These are phyloP conservation scores for Coniochaeta pulveracea DNA, from an alignment of 2,329 filamentous ascomycete species.

Conservation along the genomic window DNA sequence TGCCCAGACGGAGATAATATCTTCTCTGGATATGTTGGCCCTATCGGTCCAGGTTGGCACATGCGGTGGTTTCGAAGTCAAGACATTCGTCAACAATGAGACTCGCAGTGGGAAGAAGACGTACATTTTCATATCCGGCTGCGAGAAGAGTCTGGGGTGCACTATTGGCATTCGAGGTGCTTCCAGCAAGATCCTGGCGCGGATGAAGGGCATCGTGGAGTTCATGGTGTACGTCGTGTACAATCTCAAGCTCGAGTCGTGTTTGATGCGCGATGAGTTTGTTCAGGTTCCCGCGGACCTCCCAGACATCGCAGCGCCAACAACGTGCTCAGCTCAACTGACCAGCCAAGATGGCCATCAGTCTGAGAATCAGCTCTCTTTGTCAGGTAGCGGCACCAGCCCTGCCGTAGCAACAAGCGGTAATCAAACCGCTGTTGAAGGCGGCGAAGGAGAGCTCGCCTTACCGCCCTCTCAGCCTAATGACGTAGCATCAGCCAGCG, in stretches of 20 bases:
- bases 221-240: conserved; percentile 99
- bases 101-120: conserved; percentile 74
- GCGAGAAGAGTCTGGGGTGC: conserved; percentile 79
- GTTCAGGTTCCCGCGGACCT: conserved; percentile 64
- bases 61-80: conserved; percentile 84
- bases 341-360: conserved; percentile 23
- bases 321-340: conserved; percentile 24
- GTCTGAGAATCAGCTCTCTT: conserved; percentile 14
- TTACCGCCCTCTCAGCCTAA: conserved; percentile 13
- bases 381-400: conserved; percentile 12
- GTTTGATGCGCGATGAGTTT: conserved; percentile 84
- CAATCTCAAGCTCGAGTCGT: conserved; percentile 91
- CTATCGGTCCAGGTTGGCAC: conserved; percentile 65
- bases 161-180: conserved; percentile 87
- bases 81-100: conserved; percentile 78
- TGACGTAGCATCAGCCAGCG: conserved; percentile 7
- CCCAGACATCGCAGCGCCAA: conserved; percentile 26
- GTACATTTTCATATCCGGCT: conserved; percentile 90
- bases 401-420: conserved; percentile 8
- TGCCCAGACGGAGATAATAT: conserved; percentile 83
- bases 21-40: conserved; percentile 87
- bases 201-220: conserved; percentile 87
- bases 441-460: no score
- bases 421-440: conserved; percentile 8
- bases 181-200: conserved; percentile 56